Evolutionary conservation across 257 asterid genomes (phyloP).

Genomic region (Solanum neorickii): DNA sequence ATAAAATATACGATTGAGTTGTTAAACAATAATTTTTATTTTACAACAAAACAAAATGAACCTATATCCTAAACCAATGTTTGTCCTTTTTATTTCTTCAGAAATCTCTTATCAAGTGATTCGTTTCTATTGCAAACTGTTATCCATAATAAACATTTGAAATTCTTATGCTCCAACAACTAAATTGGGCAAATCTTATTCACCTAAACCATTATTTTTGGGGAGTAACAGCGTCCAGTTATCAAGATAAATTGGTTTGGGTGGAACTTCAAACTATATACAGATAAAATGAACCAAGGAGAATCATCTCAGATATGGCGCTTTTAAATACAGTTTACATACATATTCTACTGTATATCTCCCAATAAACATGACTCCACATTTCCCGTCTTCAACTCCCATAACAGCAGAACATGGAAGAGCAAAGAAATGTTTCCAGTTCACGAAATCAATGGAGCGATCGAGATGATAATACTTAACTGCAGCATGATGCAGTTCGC

Average conservation of each 20-base stretch:
- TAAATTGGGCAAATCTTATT: background rate
- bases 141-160: background rate
- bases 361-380: background rate
- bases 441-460: background rate
- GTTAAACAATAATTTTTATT: background rate
- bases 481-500: slow-evolving; percentile 47
- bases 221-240: background rate
- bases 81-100: background rate
- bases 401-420: background rate
- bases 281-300: background rate
- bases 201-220: background rate
- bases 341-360: background rate
- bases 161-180: background rate
- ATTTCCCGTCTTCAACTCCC: background rate
- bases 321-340: background rate
- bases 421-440: background rate
- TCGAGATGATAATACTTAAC: slow-evolving; percentile 6
- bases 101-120: background rate
- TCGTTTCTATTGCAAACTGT: background rate
- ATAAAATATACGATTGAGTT: background rate
- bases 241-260: background rate
- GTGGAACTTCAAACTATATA: background rate
- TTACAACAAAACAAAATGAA: background rate
- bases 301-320: background rate
- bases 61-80: background rate